These are phyloP conservation scores for Verticillium longisporum DNA, from an alignment of 2,329 filamentous ascomycete species.

Conservation along the genomic window DNA sequence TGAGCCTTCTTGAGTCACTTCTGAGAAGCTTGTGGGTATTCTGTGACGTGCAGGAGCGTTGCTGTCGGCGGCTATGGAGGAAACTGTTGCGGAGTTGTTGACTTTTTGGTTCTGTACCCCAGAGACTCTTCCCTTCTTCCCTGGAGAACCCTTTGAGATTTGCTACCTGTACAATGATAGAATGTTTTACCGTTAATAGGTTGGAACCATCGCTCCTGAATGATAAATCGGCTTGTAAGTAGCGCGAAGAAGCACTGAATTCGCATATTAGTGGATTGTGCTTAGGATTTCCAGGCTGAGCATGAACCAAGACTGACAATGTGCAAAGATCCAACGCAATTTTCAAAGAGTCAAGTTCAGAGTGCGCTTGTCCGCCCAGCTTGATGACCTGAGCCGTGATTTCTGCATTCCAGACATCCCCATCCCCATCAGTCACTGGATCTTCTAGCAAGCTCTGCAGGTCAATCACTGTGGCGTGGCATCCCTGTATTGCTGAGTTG, in stretches of 20 bases:
- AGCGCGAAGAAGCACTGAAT: background rate
- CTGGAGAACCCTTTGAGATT: background rate
- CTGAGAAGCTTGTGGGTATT: too few species aligned
- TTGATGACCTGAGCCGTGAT: background rate
- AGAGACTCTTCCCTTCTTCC: background rate
- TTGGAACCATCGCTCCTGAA: background rate
- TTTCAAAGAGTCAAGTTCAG: background rate
- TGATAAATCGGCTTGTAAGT: background rate
- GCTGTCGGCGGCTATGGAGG: background rate
- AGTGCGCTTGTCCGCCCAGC: background rate
- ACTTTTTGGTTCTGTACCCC: background rate
- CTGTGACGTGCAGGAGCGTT: too few species aligned
- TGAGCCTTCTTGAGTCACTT: too few species aligned
- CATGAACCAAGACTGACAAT: background rate
- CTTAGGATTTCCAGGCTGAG: background rate
- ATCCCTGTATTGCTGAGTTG: background rate
- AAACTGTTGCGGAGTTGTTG: background rate
- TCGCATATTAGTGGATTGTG: background rate
- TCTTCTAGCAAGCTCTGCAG: background rate
- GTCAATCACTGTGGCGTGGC: background rate
- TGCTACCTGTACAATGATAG: background rate
- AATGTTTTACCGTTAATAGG: background rate
- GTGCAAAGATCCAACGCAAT: background rate
- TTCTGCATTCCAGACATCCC: background rate
- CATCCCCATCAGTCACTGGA: background rate